A percentile compares a stretch with the other conserved stretches of the same genome.
These are phyloP conservation scores for Tritrichomonas musculus DNA, from an alignment of 208 protist genomes.

Conservation along the genomic window DNA sequence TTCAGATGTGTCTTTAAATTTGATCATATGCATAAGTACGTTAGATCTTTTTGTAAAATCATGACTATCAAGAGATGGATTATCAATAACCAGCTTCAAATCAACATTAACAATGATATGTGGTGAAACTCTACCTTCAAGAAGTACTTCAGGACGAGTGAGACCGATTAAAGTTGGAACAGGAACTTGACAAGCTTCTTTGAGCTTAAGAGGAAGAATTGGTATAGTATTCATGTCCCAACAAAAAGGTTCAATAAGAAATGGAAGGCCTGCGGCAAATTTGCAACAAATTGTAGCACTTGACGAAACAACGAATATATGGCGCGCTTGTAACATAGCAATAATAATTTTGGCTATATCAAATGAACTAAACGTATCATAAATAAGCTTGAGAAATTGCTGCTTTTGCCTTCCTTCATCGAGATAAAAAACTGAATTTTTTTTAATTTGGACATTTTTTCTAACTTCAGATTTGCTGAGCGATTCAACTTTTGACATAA, in stretches of 20 bases:
- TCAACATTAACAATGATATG: background rate
- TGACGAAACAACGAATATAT: background rate
- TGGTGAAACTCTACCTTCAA: background rate
- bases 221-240: slow-evolving; percentile 2
- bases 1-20: background rate
- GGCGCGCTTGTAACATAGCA: background rate
- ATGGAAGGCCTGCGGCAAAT: background rate
- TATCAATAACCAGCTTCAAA: background rate
- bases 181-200: background rate
- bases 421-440: background rate
- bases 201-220: background rate
- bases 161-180: slow-evolving; percentile 15
- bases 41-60: background rate
- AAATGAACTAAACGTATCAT: background rate
- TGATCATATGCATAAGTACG: background rate
- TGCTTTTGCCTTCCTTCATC: background rate
- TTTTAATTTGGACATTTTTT: background rate
- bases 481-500: background rate
- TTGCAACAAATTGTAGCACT: background rate
- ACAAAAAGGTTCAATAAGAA: background rate
- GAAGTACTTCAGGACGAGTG: background rate
- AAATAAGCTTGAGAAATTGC: background rate
- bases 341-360: slow-evolving; percentile 25
- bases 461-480: background rate
- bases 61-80: background rate